Conservation (phyloP, 495 filamentous ascomycete genomes). For the Penicillium lagena region DNA sequence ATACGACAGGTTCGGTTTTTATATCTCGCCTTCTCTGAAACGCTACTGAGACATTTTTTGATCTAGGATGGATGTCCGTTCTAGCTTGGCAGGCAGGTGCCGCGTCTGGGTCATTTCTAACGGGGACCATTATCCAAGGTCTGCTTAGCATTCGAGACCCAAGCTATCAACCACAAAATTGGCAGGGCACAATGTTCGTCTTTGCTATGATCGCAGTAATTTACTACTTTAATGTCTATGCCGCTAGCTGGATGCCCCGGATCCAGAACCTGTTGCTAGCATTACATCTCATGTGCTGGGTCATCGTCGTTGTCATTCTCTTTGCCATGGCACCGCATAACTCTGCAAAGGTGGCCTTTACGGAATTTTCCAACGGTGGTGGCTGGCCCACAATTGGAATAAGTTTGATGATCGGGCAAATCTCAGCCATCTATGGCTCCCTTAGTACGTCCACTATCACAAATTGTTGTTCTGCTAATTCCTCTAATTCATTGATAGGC, state of each 20-base stretch:
- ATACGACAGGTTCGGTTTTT: slow-evolving; percentile 27
- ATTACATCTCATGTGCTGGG: slow-evolving; percentile 35
- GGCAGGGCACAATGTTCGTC: slow-evolving; percentile 41
- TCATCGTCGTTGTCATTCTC: slow-evolving; percentile 26
- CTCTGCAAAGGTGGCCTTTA: slow-evolving; percentile 35
- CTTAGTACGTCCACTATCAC: slow-evolving; percentile 10
- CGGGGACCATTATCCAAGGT: slow-evolving; percentile 39
- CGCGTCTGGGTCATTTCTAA: slow-evolving; percentile 33
- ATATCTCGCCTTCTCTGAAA: background rate
- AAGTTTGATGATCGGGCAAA: slow-evolving; percentile 43
- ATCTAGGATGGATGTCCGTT: slow-evolving; percentile 38
- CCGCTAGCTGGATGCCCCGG: slow-evolving; percentile 27
- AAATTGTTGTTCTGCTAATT: no score
- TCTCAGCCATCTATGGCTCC: slow-evolving; percentile 30
- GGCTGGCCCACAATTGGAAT: slow-evolving; percentile 43
- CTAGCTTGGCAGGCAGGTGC: slow-evolving; percentile 34
- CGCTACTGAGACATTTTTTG: background rate
- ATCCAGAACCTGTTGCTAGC: slow-evolving; percentile 32
- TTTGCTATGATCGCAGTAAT: slow-evolving; percentile 34
- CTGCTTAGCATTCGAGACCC: slow-evolving; percentile 31
- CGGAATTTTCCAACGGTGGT: slow-evolving; percentile 39
- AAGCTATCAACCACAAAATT: slow-evolving; percentile 24
- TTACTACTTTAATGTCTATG: slow-evolving; percentile 36
- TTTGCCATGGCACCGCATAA: slow-evolving; percentile 34
- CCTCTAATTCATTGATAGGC: slow-evolving; percentile 6